A percentile compares a stretch with the other conserved stretches of the same genome.
These are phyloP conservation scores for Metschnikowia colocasiae DNA, from an alignment of 805 yeast species.

Conservation along the genomic window DNA sequence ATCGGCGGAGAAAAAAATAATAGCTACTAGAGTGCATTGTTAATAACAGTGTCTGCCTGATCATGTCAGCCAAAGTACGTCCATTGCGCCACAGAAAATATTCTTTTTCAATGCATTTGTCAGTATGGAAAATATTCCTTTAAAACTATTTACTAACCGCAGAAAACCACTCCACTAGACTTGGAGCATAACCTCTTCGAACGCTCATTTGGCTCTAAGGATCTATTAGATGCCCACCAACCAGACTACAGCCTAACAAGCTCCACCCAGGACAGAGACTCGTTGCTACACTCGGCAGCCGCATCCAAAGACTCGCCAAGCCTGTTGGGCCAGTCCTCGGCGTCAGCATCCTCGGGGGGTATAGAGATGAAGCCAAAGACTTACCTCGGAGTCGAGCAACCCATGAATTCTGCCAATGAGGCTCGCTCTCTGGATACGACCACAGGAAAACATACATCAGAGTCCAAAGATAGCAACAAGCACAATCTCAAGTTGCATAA, in stretches of 20 bases:
- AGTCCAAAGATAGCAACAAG: constrained; percentile 24
- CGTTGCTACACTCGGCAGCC: constrained; percentile 6
- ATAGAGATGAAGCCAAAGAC: constrained; percentile 11
- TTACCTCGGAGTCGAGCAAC: background rate
- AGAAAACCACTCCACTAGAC: constrained; percentile 53
- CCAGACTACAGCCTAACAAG: background rate
- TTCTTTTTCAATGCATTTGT: background rate
- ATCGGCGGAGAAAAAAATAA: constrained; percentile 7
- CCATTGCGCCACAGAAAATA: background rate
- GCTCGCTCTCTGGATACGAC: background rate
- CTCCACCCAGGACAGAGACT: background rate
- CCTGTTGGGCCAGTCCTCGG: constrained; percentile 7
- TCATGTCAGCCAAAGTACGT: constrained; percentile 6
- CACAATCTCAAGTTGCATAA: constrained; percentile 35
- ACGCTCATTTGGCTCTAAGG: constrained; percentile 80
- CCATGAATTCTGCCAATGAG: background rate
- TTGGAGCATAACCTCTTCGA: constrained; percentile 95
- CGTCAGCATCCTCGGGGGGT: constrained; percentile 9
- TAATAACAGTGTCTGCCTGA: background rate
- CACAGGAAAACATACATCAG: background rate
- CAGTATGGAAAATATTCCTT: too few species aligned
- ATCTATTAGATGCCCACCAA: constrained; percentile 17
- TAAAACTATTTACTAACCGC: background rate
- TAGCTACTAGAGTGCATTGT: constrained; percentile 1
- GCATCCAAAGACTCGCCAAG: constrained; percentile 5